Evolutionary conservation across 2,329 filamentous ascomycete genomes (phyloP), one percentile per base, ranked within the genome.

Genomic region (Alternaria viburni): DNA sequence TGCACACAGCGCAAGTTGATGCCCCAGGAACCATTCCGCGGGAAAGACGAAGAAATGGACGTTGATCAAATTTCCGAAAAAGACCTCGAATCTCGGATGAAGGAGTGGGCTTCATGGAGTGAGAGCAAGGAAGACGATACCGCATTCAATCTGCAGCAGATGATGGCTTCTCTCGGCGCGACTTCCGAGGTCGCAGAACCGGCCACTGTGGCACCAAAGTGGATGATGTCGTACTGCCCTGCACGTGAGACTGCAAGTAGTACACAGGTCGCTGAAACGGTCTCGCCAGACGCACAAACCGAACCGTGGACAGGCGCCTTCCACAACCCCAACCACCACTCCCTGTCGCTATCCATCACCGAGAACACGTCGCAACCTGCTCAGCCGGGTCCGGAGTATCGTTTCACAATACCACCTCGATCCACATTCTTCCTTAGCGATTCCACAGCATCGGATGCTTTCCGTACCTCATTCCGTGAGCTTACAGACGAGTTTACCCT

Each of bases 361-460:
- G 52, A 67, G 26, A 63, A 50, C 12, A 54, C 47, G 49, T 30
- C 56, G 32, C 52, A 59, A 52, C 45, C 66, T 32, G 8, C 55
- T 44, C 51, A 28, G 45, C 47, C 61, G 58, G 54, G 56, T 32
- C 60, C 54, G 43, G 61, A 64, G 56, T 75, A 77, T 51, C 63
- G 67, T 67, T 83, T 84, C 67, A 77, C 72, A 5, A 74, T 89
- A 13, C 87, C 88, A 17, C 81, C 86, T 5, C 62, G 69, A 6
- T 82, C 86, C 12, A 80, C 82, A 13, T 82, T 84, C 70, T 79
- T 90, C 19, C 77, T 84, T 8, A 86, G 87, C 21, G 79, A 83
- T 61, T 81, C 82, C 60, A 66, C 70, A 1, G 66, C 77, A 15
- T 65, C 80, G 17, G 70, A 69, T 21, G 52, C 65, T 4, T 82